Percentiles rank a stretch among this genome's conserved stretches.
Evolutionary conservation across 2,329 filamentous ascomycete species (phyloP).

Genomic region (Polytolypa hystricis): DNA sequence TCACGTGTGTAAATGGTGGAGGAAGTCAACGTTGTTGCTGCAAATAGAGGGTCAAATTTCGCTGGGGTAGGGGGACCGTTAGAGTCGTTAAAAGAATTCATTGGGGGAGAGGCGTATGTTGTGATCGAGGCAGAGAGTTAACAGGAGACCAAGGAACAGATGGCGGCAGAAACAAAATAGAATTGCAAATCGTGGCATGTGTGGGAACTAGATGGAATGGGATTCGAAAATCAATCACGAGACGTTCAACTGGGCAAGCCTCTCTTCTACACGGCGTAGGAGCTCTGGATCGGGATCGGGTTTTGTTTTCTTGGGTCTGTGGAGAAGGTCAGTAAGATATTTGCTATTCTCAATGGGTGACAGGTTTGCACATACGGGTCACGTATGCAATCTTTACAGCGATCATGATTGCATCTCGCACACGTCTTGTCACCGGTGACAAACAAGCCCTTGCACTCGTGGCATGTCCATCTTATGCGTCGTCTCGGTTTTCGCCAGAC

Average conservation of each 20-base stretch:
- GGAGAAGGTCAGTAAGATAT: slow-evolving; percentile 7
- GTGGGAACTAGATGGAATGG: background rate
- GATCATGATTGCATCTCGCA: slow-evolving; percentile 29
- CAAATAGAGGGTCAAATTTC: too few relatives aligned
- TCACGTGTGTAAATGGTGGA: too few relatives aligned
- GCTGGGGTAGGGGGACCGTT: too few relatives aligned
- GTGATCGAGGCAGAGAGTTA: too few relatives aligned
- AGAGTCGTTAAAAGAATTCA: too few relatives aligned
- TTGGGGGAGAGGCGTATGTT: too few relatives aligned
- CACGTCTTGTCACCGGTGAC: slow-evolving; percentile 24
- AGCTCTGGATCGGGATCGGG: slow-evolving; percentile 29
- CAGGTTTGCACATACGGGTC: slow-evolving; percentile 28
- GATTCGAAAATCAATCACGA: background rate
- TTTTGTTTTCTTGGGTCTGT: slow-evolving; percentile 31
- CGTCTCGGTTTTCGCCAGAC: slow-evolving; percentile 27
- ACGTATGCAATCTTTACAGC: slow-evolving; percentile 30
- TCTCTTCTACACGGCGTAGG: slow-evolving; percentile 28
- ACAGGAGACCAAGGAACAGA: background rate
- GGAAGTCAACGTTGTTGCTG: too few relatives aligned
- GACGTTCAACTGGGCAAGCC: slow-evolving; percentile 20
- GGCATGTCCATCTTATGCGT: slow-evolving; percentile 32
- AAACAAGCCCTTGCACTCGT: slow-evolving; percentile 27
- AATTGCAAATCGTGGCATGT: background rate
- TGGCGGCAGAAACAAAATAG: background rate
- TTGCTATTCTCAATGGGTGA: slow-evolving; percentile 1